Evolutionary conservation across 306 rosid genomes (phyloP).

Genomic region (Quercus glauca): DNA sequence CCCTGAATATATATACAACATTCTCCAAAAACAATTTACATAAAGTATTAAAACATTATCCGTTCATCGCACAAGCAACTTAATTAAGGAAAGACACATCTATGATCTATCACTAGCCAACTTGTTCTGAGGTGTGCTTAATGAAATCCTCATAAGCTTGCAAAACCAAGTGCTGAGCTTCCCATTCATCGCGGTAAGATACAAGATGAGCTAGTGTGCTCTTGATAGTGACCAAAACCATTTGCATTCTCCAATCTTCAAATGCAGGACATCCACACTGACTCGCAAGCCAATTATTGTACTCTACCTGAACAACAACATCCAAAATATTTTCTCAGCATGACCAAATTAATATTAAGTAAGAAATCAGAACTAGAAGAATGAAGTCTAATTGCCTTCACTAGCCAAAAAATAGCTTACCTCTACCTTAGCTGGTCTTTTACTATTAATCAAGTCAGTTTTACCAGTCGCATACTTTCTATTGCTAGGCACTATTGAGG

Average conservation of each 20-base stretch:
- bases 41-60: no score
- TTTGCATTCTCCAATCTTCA: slow-evolving; percentile 71
- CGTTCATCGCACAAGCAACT: no score
- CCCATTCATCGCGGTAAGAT: slow-evolving; percentile 72
- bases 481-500: no score
- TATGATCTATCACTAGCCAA: neutral
- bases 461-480: no score
- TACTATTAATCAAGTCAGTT: no score
- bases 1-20: no score
- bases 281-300: slow-evolving; percentile 62
- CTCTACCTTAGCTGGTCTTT: no score
- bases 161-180: slow-evolving; percentile 45
- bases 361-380: neutral
- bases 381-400: neutral
- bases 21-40: no score
- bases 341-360: neutral
- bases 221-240: slow-evolving; percentile 36
- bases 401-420: neutral
- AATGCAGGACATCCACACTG: slow-evolving; percentile 42
- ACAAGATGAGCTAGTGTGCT: slow-evolving; percentile 32
- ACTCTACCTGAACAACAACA: slow-evolving; percentile 54
- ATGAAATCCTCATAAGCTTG: slow-evolving; percentile 39
- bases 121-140: neutral
- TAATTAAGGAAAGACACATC: neutral
- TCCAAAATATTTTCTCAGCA: slow-evolving; percentile 2